Evolutionary conservation across 164 flowering plant genomes (phyloP), one percentile per base, ranked within the genome.

Genomic region (Chimonanthus salicifolius): DNA sequence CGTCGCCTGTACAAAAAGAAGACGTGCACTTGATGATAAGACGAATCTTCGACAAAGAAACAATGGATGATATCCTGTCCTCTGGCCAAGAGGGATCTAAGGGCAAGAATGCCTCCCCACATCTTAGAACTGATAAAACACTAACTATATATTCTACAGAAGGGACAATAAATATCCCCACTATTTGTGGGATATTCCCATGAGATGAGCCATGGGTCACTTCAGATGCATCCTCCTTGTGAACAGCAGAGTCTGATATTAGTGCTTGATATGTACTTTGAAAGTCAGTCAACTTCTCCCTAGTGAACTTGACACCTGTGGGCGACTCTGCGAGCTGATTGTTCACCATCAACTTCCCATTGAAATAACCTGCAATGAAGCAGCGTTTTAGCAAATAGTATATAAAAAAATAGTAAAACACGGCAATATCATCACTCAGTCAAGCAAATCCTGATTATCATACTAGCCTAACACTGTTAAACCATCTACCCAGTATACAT

Each of bases 71-170:
- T 70, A 92, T 80, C 79, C 94, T 87, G 15, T 88, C 84, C 69
- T 80, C 84, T 2, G 99, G 97, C 97, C 94, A 92, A 9, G 83
- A 85, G 72, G 92, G 92, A 82, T 94, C 99, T 62, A 94, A 75
- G 47, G 97, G 97, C 80, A 94, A 73, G 78, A 94, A 92, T 72
- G 93, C 99, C 74, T 82, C 94, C 67, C 97, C 99, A 77, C 84
- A 85, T 78, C 93, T 86, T 75, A 94, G 67, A 76, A 87, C 82
- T 4, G 99, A 83, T 64, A 94, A 91, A 80, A 91, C 91, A 74
- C 91, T 62, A 72, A 91, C 81, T 16, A 94, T 82, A 81, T 94
- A 94, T 20, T 94, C 97, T 4, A 85, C 90, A 10, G 92, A 90
- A 49, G 97, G 97, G 9, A 74, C 87, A 85, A 88, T 82, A 77